phyloP scores from a whole-genome alignment of 1,284 basidiomycete genomes.

The Psilocybe mexicana region DNA sequence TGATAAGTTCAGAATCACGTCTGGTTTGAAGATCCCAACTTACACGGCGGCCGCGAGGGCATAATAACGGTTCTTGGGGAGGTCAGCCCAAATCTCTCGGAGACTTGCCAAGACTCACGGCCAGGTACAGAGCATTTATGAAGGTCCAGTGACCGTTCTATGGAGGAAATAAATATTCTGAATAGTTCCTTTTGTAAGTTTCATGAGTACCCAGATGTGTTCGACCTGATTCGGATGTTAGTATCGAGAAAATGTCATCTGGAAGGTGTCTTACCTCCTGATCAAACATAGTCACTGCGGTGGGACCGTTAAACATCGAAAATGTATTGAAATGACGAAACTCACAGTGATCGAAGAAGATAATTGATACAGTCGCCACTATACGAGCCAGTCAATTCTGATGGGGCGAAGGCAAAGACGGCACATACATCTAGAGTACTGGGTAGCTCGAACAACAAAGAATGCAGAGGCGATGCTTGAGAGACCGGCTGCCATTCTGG shows the following conservation, averaged over 20 bases:
- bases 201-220: neutral
- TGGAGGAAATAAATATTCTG: neutral
- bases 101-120: neutral
- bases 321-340: neutral
- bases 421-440: no score
- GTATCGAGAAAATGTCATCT: no score
- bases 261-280: neutral
- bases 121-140: neutral
- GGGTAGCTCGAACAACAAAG: no score
- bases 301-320: neutral
- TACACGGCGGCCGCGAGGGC: neutral
- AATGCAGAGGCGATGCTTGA: no score
- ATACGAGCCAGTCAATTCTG: no score
- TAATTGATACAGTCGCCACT: neutral
- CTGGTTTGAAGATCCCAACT: neutral
- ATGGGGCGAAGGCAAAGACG: no score
- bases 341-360: slow-evolving; percentile 1
- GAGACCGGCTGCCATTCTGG: no score
- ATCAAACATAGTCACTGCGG: neutral
- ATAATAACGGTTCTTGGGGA: neutral
- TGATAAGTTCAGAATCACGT: neutral
- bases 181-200: neutral
- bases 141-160: neutral
- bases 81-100: neutral
- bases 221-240: neutral